Evolutionary conservation across 2,329 filamentous ascomycete species (phyloP).

Genomic region (Purpureocillium lavendulum): DNA sequence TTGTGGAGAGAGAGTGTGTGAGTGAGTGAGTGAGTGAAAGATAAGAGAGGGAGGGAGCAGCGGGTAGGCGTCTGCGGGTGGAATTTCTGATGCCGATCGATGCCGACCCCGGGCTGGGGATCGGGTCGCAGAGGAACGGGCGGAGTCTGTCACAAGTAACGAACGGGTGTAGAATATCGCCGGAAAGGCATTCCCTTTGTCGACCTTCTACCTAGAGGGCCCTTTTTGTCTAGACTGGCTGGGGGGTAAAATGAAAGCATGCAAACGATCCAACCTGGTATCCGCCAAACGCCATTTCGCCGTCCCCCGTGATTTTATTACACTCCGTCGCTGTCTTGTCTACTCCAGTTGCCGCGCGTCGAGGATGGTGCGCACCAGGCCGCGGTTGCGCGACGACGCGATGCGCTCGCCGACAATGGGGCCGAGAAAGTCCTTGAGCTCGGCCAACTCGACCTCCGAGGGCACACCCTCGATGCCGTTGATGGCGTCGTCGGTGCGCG

Average conservation of each 20-base stretch:
- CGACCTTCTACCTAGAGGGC: slow-evolving; percentile 2
- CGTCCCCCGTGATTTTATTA: slow-evolving; percentile 6
- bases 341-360: slow-evolving; percentile 44
- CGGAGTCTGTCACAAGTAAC: background rate
- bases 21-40: too few species aligned
- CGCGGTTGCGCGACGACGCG: slow-evolving; percentile 33
- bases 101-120: too few species aligned
- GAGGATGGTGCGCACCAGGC: slow-evolving; percentile 41
- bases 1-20: too few species aligned
- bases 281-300: slow-evolving; percentile 16
- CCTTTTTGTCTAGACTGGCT: background rate
- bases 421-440: slow-evolving; percentile 47
- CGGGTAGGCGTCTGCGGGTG: too few species aligned
- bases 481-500: slow-evolving; percentile 20
- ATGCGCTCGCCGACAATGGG: slow-evolving; percentile 44
- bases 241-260: background rate
- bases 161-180: slow-evolving; percentile 4
- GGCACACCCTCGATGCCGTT: slow-evolving; percentile 31
- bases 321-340: background rate
- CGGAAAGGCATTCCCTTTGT: slow-evolving; percentile 1
- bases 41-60: slow-evolving; percentile 8
- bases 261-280: slow-evolving; percentile 5
- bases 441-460: slow-evolving; percentile 28
- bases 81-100: too few species aligned
- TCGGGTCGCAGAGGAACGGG: too few species aligned